Conservation (phyloP, 805 yeast species). For the Kuraishia capsulata region DNA sequence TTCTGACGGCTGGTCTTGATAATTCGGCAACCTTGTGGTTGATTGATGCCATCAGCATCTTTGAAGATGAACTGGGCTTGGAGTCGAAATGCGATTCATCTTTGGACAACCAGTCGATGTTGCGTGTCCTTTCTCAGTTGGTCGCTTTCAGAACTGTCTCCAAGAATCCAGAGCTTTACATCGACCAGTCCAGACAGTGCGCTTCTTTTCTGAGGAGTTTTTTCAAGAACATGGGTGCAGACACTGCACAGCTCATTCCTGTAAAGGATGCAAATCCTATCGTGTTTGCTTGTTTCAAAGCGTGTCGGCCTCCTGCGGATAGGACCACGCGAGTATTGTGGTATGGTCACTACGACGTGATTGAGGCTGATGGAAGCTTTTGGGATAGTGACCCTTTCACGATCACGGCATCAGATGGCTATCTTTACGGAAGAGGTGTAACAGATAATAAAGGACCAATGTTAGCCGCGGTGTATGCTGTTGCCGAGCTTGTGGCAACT, state of each 20-base stretch:
- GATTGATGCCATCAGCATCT: constrained; percentile 16
- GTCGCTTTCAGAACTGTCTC: constrained; percentile 74
- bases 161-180: constrained; percentile 52
- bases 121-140: constrained; percentile 50
- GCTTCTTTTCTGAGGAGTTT: constrained; percentile 64
- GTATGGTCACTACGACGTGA: constrained; percentile 96
- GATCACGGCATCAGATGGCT: constrained; percentile 73
- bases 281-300: constrained; percentile 64
- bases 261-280: constrained; percentile 78
- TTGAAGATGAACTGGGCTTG: constrained; percentile 3
- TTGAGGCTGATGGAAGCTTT: constrained; percentile 43
- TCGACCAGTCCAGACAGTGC: constrained; percentile 80
- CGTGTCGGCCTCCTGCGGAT: constrained; percentile 19
- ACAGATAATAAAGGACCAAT: constrained; percentile 94
- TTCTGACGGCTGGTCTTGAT: constrained; percentile 65
- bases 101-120: constrained; percentile 51
- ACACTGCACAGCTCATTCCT: constrained; percentile 56
- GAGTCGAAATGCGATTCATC: constrained; percentile 7
- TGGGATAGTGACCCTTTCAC: constrained; percentile 81
- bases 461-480: constrained; percentile 79
- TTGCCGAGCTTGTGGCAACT: constrained; percentile 54
- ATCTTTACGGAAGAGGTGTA: constrained; percentile 84
- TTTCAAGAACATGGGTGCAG: constrained; percentile 62
- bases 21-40: constrained; percentile 71
- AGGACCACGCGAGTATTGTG: constrained; percentile 49